Percentiles rank a stretch among this genome's conserved stretches.
These are phyloP conservation scores for Miamiensis avidus DNA, from an alignment of 169 alveolate genomes.

Conservation along the genomic window DNA sequence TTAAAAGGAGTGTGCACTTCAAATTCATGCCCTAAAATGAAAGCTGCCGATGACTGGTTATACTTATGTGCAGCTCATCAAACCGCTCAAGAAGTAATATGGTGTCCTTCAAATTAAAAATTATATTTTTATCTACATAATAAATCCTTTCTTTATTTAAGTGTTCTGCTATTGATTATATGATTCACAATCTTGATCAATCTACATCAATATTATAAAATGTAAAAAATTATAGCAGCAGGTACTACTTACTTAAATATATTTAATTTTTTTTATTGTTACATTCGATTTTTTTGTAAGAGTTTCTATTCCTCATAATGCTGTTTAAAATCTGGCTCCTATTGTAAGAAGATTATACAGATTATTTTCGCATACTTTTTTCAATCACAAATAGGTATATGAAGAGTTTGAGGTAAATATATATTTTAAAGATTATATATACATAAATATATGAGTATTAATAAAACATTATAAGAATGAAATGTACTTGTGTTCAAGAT, in stretches of 20 bases:
- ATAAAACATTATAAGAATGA: slow-evolving; percentile 45
- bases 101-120: background rate
- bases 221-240: slow-evolving; percentile 69
- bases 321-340: slow-evolving; percentile 58
- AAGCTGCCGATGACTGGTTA: slow-evolving; percentile 91
- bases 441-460: too few relatives aligned
- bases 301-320: slow-evolving; percentile 66
- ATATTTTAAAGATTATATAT: background rate
- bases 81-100: slow-evolving; percentile 84
- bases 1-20: slow-evolving; percentile 81
- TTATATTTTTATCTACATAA: too few relatives aligned
- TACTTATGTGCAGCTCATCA: slow-evolving; percentile 91
- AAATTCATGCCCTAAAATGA: slow-evolving; percentile 86
- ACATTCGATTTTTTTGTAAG: slow-evolving; percentile 30
- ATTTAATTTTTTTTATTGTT: slow-evolving; percentile 15
- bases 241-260: slow-evolving; percentile 28
- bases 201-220: slow-evolving; percentile 79
- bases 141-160: background rate
- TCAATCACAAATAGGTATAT: slow-evolving; percentile 85
- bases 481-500: slow-evolving; percentile 86
- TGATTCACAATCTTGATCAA: slow-evolving; percentile 89
- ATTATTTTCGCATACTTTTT: slow-evolving; percentile 83
- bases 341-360: slow-evolving; percentile 83
- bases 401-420: slow-evolving; percentile 76
- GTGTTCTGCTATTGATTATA: slow-evolving; percentile 92